Evolutionary conservation across 352 stramenopile species (phyloP).

Genomic region (Phytophthora palmivora): DNA sequence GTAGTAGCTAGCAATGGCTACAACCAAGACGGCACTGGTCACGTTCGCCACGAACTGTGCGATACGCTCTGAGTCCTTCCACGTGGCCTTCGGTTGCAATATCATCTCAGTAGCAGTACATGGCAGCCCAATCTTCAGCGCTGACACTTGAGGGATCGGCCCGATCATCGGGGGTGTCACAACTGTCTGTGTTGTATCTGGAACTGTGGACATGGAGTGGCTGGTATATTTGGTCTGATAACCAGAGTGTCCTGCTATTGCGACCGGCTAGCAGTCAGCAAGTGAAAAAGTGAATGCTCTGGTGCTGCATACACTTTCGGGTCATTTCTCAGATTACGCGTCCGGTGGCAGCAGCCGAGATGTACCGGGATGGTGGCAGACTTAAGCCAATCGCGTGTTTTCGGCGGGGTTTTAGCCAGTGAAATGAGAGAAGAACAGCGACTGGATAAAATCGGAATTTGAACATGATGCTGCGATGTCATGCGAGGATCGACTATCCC

Average conservation of each 20-base stretch:
- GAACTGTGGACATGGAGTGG: conserved; percentile 8
- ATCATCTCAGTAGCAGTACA: conserved; percentile 22
- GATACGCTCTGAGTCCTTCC: conserved; percentile 73
- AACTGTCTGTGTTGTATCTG: conserved; percentile 18
- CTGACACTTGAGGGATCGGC: not conserved
- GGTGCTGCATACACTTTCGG: conserved; percentile 4
- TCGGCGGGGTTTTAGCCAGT: conserved; percentile 2
- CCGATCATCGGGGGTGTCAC: conserved; percentile 9
- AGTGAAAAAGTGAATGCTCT: conserved; percentile 13
- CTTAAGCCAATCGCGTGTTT: too few species aligned
- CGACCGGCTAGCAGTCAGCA: conserved; percentile 18
- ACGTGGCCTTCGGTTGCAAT: conserved; percentile 42
- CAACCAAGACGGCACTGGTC: conserved; percentile 59
- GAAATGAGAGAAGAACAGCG: not conserved
- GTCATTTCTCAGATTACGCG: conserved; percentile 22
- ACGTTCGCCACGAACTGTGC: conserved; percentile 77
- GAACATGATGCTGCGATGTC: conserved; percentile 20
- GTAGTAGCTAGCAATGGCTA: conserved; percentile 55
- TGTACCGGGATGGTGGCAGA: not conserved
- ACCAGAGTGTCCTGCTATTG: conserved; percentile 5
- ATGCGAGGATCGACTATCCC: not conserved
- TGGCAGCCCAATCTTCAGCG: conserved; percentile 25
- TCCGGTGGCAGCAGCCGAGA: conserved; percentile 4
- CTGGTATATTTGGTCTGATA: too few species aligned
- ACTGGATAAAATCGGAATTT: conserved; percentile 22